A percentile compares a stretch with the other conserved stretches of the same genome.
Conservation (phyloP, 495 filamentous ascomycete genomes). For the Darksidea phi region DNA sequence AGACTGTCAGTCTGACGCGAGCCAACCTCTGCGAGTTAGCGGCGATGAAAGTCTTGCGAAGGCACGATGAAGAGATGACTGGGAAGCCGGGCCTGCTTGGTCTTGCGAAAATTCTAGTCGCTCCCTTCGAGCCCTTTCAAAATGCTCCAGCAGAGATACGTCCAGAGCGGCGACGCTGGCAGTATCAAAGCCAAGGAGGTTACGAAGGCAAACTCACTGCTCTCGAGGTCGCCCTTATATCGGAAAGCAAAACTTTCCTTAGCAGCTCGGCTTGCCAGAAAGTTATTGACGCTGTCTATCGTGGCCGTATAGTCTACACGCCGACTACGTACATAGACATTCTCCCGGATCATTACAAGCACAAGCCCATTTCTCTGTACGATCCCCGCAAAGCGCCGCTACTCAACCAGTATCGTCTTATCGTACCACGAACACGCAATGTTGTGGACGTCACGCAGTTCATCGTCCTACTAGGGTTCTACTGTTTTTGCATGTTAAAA, state of each 20-base stretch:
- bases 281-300: conserved; percentile 68
- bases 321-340: conserved; percentile 68
- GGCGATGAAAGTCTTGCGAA: conserved; percentile 62
- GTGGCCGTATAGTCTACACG: conserved; percentile 67
- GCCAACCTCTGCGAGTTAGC: conserved; percentile 68
- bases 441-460: conserved; percentile 68
- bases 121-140: conserved; percentile 71
- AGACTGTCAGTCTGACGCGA: conserved; percentile 66
- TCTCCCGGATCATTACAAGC: conserved; percentile 71
- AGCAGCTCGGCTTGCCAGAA: conserved; percentile 67
- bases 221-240: conserved; percentile 69
- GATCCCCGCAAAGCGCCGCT: conserved; percentile 62
- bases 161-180: conserved; percentile 48
- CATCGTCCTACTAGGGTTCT: conserved; percentile 58
- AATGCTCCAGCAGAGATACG: conserved; percentile 60
- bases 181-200: conserved; percentile 48
- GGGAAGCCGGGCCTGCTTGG: conserved; percentile 62
- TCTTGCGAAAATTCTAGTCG: conserved; percentile 67
- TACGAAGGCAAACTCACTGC: conserved; percentile 63
- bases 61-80: conserved; percentile 65
- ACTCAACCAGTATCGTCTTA: conserved; percentile 72
- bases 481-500: conserved; percentile 62
- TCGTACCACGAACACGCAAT: conserved; percentile 68
- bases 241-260: conserved; percentile 65
- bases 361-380: conserved; percentile 68